Evolutionary conservation across 768 basidiomycete species (phyloP), one percentile per base, ranked within the genome.

Genomic region (Tricholoma bakamatsutake): DNA sequence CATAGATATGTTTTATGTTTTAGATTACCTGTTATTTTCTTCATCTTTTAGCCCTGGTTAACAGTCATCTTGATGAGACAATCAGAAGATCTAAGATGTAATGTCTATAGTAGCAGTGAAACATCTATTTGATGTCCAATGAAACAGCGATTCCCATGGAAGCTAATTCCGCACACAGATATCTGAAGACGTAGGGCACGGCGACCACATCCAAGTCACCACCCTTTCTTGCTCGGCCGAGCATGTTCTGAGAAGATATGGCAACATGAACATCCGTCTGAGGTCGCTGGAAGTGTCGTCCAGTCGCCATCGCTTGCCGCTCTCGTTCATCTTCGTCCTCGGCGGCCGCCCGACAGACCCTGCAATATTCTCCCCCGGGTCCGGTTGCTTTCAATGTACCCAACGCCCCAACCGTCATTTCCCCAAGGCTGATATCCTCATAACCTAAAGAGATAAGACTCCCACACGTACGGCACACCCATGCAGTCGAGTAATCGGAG

Each of bases 401-500:
- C 21, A 79, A 74, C 11, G 73, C 64, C 4, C 80, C 84, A 53
- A 77, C 68, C 53, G 79, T 76, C 53, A 74, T 76, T 69, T 85
- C 85, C 54, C 90, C 88, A 17, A 90, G 75, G 57, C 76, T 81
- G 66, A 87, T 77, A 67, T 97, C 92, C 59, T 98, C 95, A 71
- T 96, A 98, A 21, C 97, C 97, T 52, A 99, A 79, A 8, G 95
- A 94, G 63, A 98, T 91, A 53, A 99, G 79, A 67, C 91, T 94
- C 15, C 97, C 97, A 67, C 97, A 99, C 2, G 87, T 89, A 52
- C 97, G 82, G 71, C 97, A 99, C 10, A 98, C 95, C 97, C 97
- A 99, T 3, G 97, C 92, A 0, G 94, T 98, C 27, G 97, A 98
- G 71, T 98, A 99, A 72, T 99, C 97, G 27, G 96, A 98, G 68